phyloP scores from a whole-genome alignment of 345 rosid species.

The Bretschneidera sinensis region DNA sequence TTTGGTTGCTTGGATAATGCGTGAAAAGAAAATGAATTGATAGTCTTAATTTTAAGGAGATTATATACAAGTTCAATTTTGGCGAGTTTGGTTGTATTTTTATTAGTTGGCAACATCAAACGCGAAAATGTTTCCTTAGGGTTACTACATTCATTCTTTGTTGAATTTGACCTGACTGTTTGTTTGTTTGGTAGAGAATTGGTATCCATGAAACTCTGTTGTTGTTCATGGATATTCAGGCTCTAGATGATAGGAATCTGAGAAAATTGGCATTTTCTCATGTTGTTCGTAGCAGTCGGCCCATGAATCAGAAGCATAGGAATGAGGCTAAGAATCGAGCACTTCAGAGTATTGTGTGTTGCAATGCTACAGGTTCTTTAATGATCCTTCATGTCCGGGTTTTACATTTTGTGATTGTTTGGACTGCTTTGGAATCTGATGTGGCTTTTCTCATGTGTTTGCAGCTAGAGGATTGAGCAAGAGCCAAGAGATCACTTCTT shows the following conservation, averaged over 20 bases:
- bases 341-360: slow-evolving; percentile 76
- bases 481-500: slow-evolving; percentile 69
- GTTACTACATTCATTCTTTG: too few species aligned
- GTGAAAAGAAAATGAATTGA: not conserved
- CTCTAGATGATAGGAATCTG: slow-evolving; percentile 64
- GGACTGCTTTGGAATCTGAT: not conserved
- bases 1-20: not conserved
- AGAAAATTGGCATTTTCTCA: slow-evolving; percentile 75
- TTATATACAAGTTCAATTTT: too few species aligned
- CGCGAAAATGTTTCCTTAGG: too few species aligned
- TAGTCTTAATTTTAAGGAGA: not conserved
- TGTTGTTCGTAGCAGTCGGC: slow-evolving; percentile 68
- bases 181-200: slow-evolving; percentile 46
- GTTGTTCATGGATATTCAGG: slow-evolving; percentile 82
- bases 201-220: slow-evolving; percentile 60
- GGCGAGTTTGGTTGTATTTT: too few species aligned
- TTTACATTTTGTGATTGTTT: not conserved
- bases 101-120: too few species aligned
- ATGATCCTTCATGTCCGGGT: too few species aligned
- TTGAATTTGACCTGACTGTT: slow-evolving; percentile 6
- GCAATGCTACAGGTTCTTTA: slow-evolving; percentile 66
- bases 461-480: slow-evolving; percentile 76
- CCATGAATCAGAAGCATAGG: slow-evolving; percentile 70
- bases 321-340: slow-evolving; percentile 66
- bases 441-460: slow-evolving; percentile 16